Evolutionary conservation across 2,329 filamentous ascomycete species (phyloP), one percentile per base, ranked within the genome.

Genomic region (Whalleya microplaca): DNA sequence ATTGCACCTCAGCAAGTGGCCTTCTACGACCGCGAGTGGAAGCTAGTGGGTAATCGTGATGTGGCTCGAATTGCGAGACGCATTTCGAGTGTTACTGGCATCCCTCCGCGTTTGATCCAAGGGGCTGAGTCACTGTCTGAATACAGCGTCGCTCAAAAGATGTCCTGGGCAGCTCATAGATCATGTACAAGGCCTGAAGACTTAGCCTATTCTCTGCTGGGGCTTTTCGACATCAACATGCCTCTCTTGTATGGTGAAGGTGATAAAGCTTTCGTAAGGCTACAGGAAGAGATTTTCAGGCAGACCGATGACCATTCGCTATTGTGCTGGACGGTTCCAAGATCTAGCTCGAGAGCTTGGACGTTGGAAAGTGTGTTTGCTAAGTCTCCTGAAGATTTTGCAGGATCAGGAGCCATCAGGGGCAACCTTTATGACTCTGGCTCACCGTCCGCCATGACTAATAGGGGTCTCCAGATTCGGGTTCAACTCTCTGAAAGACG

Each of bases 171-270:
- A 16, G 47, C 56, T 21, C 6, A 47, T 23, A 59, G 59, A 32
- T 50, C 42, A 29, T 51, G 51, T 16, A 62, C 56, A 12, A 53
- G 56, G n/a, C 3, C 21, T 3, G 56, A 62, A 41, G 59, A 59
- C 4, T 20, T 37, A 12, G 59, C 59, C 1, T 62, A 57, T 20
- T 62, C 51, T 41, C 56, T 62, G 6, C 16, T 62, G 2, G 56
- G 59, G 2, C 18, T 62, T 3, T 59, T 62, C 7, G 47, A 59
- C 29, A 53, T 59, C 21, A 59, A 47, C 27, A 59, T 59, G 56
- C 51, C 59, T 2, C 56, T 59, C 18, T 27, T 62, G 32, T 62
- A 62, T n/a, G 53, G 53, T 9, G 56, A 59, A 21, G 53, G 56
- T 6, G 19, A 21, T 18, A 55, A 48, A 14, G 56, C 53, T n/a